Percentiles rank a stretch among this genome's conserved stretches.
Conservation (phyloP, 2,329 filamentous ascomycete genomes). For the Colletotrichum liriopes region DNA sequence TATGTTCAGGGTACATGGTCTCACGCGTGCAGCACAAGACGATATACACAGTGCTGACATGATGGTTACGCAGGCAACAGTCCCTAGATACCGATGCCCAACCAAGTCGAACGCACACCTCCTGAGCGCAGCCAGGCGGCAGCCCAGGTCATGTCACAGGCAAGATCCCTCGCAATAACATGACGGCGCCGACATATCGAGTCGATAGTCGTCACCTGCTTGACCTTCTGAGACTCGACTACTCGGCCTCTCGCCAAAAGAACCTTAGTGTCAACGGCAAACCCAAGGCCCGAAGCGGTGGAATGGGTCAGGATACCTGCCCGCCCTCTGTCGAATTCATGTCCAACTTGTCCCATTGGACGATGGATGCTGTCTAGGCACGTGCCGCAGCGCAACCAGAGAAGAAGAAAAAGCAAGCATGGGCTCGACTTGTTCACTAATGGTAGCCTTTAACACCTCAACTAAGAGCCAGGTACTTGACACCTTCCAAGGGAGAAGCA, state of each 20-base stretch:
- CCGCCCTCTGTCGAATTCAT: conserved; percentile 13
- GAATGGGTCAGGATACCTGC: conserved; percentile 17
- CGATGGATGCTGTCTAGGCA: conserved; percentile 9
- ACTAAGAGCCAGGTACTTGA: too few species aligned
- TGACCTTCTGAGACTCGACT: background rate
- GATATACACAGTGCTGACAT: background rate
- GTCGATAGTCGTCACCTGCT: background rate
- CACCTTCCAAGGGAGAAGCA: conserved; percentile 26
- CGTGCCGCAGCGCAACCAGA: conserved; percentile 14
- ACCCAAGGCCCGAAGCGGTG: background rate
- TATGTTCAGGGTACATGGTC: background rate
- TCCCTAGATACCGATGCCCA: background rate
- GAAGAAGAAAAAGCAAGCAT: conserved; percentile 21
- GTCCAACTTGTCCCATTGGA: conserved; percentile 1
- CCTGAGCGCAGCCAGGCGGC: background rate
- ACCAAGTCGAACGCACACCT: background rate
- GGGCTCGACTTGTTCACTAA: conserved; percentile 6
- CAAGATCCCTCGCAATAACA: background rate
- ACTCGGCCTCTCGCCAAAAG: background rate
- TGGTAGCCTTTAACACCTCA: background rate
- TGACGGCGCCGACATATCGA: background rate
- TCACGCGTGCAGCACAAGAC: background rate
- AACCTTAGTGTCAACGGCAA: conserved; percentile 19
- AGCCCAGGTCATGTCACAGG: background rate
- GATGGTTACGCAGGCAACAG: background rate